A percentile compares a stretch with the other conserved stretches of the same genome.
Evolutionary conservation across 352 stramenopile species (phyloP).

Genomic region (Phytophthora pini): DNA sequence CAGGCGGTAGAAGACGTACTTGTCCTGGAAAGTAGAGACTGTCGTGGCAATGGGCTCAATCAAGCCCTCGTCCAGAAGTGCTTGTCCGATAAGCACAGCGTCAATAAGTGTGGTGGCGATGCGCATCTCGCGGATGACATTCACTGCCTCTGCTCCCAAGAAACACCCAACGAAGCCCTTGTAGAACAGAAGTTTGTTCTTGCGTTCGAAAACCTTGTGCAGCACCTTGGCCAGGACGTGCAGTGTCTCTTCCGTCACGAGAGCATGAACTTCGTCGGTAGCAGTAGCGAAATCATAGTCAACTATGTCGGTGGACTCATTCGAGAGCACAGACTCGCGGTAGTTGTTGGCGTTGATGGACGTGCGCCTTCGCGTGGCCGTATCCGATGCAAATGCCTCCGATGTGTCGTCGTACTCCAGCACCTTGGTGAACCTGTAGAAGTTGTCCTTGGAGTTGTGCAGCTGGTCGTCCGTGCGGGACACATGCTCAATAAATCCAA

Average conservation of each 20-base stretch:
- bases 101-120: constrained; percentile 78
- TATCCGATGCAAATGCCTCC: constrained; percentile 39
- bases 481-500: constrained; percentile 87
- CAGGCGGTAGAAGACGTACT: constrained; percentile 88
- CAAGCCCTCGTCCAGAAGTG: constrained; percentile 77
- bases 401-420: constrained; percentile 63
- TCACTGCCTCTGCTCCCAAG: constrained; percentile 84
- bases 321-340: constrained; percentile 75
- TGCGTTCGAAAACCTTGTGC: constrained; percentile 86
- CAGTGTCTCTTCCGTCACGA: constrained; percentile 84
- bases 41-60: constrained; percentile 79
- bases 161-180: constrained; percentile 87
- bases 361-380: constrained; percentile 37
- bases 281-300: constrained; percentile 82
- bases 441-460: constrained; percentile 87
- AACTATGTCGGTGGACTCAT: constrained; percentile 56
- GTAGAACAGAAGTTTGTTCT: constrained; percentile 90
- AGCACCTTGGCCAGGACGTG: constrained; percentile 70
- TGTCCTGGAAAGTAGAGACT: constrained; percentile 84
- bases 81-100: constrained; percentile 82
- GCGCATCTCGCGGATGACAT: constrained; percentile 79
- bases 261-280: constrained; percentile 79
- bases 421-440: constrained; percentile 82
- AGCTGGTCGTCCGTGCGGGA: constrained; percentile 78
- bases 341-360: constrained; percentile 77